These are phyloP conservation scores for Yarrowia phangngaensis DNA, from an alignment of 805 yeast species.

Conservation along the genomic window DNA sequence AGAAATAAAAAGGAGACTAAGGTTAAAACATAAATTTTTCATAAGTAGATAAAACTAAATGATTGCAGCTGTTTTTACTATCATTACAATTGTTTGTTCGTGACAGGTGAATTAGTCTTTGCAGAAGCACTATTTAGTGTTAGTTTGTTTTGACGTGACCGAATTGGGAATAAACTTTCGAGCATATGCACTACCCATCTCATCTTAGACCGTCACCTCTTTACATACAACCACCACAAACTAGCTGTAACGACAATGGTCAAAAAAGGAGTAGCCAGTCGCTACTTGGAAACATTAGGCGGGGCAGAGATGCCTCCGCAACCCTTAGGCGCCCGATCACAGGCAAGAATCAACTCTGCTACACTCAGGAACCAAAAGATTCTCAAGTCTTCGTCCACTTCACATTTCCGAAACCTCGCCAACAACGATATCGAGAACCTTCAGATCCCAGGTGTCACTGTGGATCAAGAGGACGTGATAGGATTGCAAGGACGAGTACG, in stretches of 20 bases:
- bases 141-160: too few species aligned
- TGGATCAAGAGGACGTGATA: constrained; percentile 37
- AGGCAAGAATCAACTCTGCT: constrained; percentile 19
- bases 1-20: too few species aligned
- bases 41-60: too few species aligned
- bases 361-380: constrained; percentile 18
- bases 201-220: background rate
- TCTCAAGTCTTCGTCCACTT: constrained; percentile 11
- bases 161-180: too few species aligned
- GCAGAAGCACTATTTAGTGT: too few species aligned
- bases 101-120: too few species aligned
- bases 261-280: constrained; percentile 24
- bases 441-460: constrained; percentile 36
- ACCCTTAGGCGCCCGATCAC: constrained; percentile 9
- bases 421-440: constrained; percentile 28
- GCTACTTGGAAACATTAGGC: constrained; percentile 23
- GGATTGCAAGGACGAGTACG: constrained; percentile 38
- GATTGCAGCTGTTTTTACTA: too few species aligned
- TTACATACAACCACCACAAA: background rate
- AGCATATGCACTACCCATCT: too few species aligned
- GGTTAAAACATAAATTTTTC: too few species aligned
- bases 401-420: constrained; percentile 17
- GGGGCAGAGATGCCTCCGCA: constrained; percentile 17
- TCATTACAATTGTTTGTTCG: too few species aligned
- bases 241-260: constrained; percentile 20